These are phyloP conservation scores for Hypoxylon rickii DNA, from an alignment of 495 filamentous ascomycete genomes.

Conservation along the genomic window DNA sequence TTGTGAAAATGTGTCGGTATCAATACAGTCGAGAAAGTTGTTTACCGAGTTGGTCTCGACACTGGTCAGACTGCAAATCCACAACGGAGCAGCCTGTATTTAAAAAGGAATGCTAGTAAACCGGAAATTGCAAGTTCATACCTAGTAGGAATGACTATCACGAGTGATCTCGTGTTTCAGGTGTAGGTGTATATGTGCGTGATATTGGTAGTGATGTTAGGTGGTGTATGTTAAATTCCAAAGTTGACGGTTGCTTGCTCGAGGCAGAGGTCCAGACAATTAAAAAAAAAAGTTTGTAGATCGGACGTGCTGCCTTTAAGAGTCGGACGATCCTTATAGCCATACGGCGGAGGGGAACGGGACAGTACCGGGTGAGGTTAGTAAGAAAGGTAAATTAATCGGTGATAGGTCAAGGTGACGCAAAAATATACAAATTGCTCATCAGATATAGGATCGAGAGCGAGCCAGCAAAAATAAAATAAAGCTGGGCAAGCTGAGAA, in stretches of 20 bases:
- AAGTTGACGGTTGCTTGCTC: slow-evolving; percentile 7
- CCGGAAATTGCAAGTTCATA: slow-evolving; percentile 33
- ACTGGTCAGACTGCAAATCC: slow-evolving; percentile 14
- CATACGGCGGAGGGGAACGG: slow-evolving; percentile 29
- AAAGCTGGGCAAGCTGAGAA: slow-evolving; percentile 26
- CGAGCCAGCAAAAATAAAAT: slow-evolving; percentile 12
- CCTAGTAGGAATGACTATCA: slow-evolving; percentile 7
- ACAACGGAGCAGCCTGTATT: slow-evolving; percentile 11
- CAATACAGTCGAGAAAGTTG: not conserved
- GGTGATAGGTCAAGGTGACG: slow-evolving; percentile 27
- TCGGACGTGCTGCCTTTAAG: slow-evolving; percentile 28
- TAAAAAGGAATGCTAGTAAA: slow-evolving; percentile 1
- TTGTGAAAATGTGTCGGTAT: slow-evolving; percentile 44
- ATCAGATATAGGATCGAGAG: slow-evolving; percentile 7
- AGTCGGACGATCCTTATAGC: slow-evolving; percentile 8
- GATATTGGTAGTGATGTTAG: not conserved
- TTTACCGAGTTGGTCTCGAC: not conserved
- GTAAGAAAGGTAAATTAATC: slow-evolving; percentile 15
- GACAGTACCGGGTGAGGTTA: slow-evolving; percentile 31
- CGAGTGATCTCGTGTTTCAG: not conserved
- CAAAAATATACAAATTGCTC: slow-evolving; percentile 17
- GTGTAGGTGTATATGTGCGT: not conserved
- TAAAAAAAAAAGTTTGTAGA: slow-evolving; percentile 32
- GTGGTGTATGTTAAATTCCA: not conserved
- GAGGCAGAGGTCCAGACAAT: slow-evolving; percentile 3